These are phyloP conservation scores for Flaveria ramosissima DNA, from an alignment of 129 eudicot species.

Conservation along the genomic window DNA sequence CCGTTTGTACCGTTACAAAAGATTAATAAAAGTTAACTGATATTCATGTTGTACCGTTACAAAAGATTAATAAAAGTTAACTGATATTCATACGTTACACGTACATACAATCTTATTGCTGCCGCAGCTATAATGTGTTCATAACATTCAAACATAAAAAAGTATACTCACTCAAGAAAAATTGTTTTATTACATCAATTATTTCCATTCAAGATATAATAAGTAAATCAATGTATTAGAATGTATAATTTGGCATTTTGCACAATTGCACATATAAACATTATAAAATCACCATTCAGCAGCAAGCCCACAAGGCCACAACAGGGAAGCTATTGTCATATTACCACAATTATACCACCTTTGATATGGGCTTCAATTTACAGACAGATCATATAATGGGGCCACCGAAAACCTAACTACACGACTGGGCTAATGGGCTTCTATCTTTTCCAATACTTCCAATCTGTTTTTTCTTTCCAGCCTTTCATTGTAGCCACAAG, in stretches of 20 bases:
- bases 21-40: too few relatives aligned
- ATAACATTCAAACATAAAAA: too few relatives aligned
- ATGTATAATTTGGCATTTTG: slow-evolving; percentile 20
- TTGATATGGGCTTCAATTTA: slow-evolving; percentile 30
- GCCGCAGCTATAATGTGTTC: too few relatives aligned
- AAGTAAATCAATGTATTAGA: slow-evolving; percentile 22
- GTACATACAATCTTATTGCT: too few relatives aligned
- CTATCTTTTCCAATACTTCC: slow-evolving; percentile 92
- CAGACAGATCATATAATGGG: slow-evolving; percentile 7
- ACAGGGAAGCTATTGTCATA: slow-evolving; percentile 36
- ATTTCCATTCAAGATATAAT: slow-evolving; percentile 25
- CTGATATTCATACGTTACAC: too few relatives aligned
- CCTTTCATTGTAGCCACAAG: slow-evolving; percentile 96
- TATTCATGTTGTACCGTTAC: too few relatives aligned
- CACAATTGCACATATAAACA: slow-evolving; percentile 25
- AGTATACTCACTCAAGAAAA: not conserved
- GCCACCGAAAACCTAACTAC: slow-evolving; percentile 29
- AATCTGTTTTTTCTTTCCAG: slow-evolving; percentile 94
- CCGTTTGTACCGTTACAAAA: not conserved
- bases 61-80: not conserved
- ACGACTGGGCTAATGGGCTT: slow-evolving; percentile 35
- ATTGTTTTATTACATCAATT: slow-evolving; percentile 18
- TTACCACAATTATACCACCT: not conserved
- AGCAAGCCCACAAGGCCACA: slow-evolving; percentile 22
- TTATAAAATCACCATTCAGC: slow-evolving; percentile 24